Percentiles rank a stretch among this genome's conserved stretches.
Evolutionary conservation across 257 asterid genomes (phyloP).

Genomic region (Solanum boliviense): DNA sequence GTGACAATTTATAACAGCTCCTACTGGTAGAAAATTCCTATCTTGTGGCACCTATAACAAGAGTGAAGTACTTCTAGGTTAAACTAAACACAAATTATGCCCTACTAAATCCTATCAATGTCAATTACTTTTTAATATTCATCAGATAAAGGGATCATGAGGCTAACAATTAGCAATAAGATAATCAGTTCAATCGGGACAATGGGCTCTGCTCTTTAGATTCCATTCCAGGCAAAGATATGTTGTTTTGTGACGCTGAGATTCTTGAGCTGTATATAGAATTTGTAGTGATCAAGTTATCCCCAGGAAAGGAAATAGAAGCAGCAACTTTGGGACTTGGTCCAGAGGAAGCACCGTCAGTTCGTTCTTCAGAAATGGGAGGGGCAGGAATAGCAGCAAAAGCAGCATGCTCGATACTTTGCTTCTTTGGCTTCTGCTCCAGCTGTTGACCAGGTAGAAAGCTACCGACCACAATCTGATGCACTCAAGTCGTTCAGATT

Average conservation of each 20-base stretch:
- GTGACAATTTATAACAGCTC: conserved; percentile 4
- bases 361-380: conserved; percentile 31
- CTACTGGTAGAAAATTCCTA: conserved; percentile 18
- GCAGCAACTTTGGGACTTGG: conserved; percentile 29
- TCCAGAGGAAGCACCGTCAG: conserved; percentile 19
- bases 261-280: conserved; percentile 29
- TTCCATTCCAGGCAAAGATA: conserved; percentile 30
- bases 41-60: conserved; percentile 21
- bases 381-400: conserved; percentile 31
- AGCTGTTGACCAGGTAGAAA: conserved; percentile 43
- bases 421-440: conserved; percentile 50
- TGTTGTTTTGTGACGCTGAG: conserved; percentile 25
- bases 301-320: conserved; percentile 41
- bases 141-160: conserved; percentile 25
- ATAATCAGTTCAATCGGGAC: conserved; percentile 26
- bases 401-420: conserved; percentile 39
- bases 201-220: conserved; percentile 42
- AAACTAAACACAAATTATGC: conserved; percentile 15
- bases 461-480: conserved; percentile 76
- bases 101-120: conserved; percentile 12
- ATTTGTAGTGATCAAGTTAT: conserved; percentile 29
- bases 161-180: conserved; percentile 1
- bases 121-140: background rate
- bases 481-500: conserved; percentile 5
- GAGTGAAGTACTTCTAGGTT: background rate